Evolutionary conservation across 495 filamentous ascomycete genomes (phyloP), one percentile per base, ranked within the genome.

Genomic region (Tuber brumale): DNA sequence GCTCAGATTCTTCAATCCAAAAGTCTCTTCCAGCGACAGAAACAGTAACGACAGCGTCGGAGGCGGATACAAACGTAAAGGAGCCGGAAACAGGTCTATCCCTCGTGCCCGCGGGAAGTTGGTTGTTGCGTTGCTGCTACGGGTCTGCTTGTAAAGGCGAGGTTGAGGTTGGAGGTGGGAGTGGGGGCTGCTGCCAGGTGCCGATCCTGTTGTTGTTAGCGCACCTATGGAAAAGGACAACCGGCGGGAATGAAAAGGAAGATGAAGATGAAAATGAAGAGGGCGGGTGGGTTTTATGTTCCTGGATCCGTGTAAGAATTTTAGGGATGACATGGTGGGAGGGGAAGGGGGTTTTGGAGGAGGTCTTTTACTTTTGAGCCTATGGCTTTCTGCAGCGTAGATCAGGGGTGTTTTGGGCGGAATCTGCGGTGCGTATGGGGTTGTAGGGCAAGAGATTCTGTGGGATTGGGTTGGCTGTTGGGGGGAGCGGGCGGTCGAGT

Each of bases 261-360:
- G 10, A 18, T 35, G 27, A 31, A 35, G 27, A 66, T 35, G 57
- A 7, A n/a, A 61, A 14, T 3, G 57, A 5, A 31, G 57, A n/a
- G 21, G 23, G 5, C 5, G 46, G 31, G 57, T 16, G 27, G 57
- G 57, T 66, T 66, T 66, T 66, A 66, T 66, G 27, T 66, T 18
- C 27, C 27, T 35, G 57, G 57, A 66, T 66, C 57, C 57, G 57
- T 12, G 57, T 66, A 66, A 66, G 57, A 66, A 66, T 66, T 66
- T 18, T 66, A 35, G 57, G 57, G 57, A 35, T 66, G 57, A 19
- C 57, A 35, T 66, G 57, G 14, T 66, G 27, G 27, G 12, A 31
- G 6, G 4, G 12, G 57, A 35, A 66, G 57, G 57, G 57, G 57
- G 14, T 18, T 66, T 66, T 66, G 27, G 31, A 66, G 14, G 51